Conservation (phyloP, 768 basidiomycete genomes). For the Serendipita sp. region DNA sequence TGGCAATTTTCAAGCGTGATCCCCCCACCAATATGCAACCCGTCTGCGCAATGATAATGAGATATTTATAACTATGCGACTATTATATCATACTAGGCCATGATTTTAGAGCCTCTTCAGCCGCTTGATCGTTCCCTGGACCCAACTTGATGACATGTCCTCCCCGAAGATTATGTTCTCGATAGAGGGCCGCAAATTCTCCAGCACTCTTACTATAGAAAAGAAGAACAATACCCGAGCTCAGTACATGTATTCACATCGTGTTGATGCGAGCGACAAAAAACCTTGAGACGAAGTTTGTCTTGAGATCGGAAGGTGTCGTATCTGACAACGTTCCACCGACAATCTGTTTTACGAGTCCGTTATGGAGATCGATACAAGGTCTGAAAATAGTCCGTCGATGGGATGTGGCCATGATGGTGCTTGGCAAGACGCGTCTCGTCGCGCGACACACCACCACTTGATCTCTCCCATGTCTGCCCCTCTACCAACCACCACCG, state of each 20-base stretch:
- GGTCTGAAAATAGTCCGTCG: slow-evolving; percentile 46
- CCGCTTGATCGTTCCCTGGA: slow-evolving; percentile 77
- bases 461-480: not conserved
- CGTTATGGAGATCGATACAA: slow-evolving; percentile 93
- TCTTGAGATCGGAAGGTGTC: slow-evolving; percentile 44
- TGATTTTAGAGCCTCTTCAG: slow-evolving; percentile 58
- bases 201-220: slow-evolving; percentile 50
- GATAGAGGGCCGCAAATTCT: slow-evolving; percentile 71
- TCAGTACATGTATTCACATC: not conserved
- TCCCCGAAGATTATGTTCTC: slow-evolving; percentile 48
- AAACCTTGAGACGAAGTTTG: slow-evolving; percentile 85
- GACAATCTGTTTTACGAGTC: slow-evolving; percentile 95
- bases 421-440: too few species aligned
- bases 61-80: not conserved
- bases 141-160: slow-evolving; percentile 97
- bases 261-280: not conserved
- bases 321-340: slow-evolving; percentile 78
- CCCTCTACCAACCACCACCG: not conserved
- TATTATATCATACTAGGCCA: slow-evolving; percentile 52
- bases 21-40: slow-evolving; percentile 86
- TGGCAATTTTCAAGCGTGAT: slow-evolving; percentile 68
- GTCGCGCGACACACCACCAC: not conserved
- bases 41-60: slow-evolving; percentile 31
- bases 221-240: too few species aligned
- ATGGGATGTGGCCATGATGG: too few species aligned